phyloP scores from a whole-genome alignment of 2,329 filamentous ascomycete genomes.

The Trichoderma atrobrunneum region DNA sequence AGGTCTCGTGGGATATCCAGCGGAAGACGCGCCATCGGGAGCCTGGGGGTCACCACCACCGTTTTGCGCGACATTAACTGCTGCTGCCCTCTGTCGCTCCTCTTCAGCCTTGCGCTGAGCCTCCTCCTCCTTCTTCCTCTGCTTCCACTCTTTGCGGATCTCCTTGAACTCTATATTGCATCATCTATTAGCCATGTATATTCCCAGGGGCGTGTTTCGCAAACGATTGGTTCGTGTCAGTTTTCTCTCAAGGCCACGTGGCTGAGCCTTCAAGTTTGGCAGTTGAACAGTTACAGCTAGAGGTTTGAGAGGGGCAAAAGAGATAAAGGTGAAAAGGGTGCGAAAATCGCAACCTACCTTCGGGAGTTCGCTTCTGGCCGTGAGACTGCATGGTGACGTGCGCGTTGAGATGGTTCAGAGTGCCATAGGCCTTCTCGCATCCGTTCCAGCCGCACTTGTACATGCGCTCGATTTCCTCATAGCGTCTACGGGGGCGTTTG shows the following conservation, averaged over 20 bases:
- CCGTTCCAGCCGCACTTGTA: slow-evolving; percentile 99
- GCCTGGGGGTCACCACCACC: slow-evolving; percentile 47
- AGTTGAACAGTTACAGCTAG: neutral
- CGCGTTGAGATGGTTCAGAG: slow-evolving; percentile 93
- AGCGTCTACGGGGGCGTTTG: slow-evolving; percentile 87
- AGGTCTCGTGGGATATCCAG: slow-evolving; percentile 54
- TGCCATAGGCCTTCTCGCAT: slow-evolving; percentile 98
- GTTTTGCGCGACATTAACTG: slow-evolving; percentile 55
- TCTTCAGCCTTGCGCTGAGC: slow-evolving; percentile 85
- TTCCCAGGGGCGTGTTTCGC: neutral
- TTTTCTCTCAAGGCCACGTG: neutral
- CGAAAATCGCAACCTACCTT: slow-evolving; percentile 64
- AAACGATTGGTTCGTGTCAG: neutral
- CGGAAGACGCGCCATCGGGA: slow-evolving; percentile 44
- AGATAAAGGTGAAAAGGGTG: neutral
- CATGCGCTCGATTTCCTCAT: slow-evolving; percentile 99
- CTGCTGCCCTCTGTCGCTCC: slow-evolving; percentile 64
- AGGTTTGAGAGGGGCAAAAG: neutral
- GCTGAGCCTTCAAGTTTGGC: neutral
- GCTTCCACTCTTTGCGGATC: slow-evolving; percentile 98
- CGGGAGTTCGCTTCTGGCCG: slow-evolving; percentile 88
- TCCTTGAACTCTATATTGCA: slow-evolving; percentile 89
- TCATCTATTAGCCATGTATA: neutral
- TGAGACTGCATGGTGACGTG: slow-evolving; percentile 99
- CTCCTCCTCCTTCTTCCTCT: slow-evolving; percentile 98